phyloP scores from a whole-genome alignment of 495 filamentous ascomycete species.

The Aspergillus carlsbadensis region DNA sequence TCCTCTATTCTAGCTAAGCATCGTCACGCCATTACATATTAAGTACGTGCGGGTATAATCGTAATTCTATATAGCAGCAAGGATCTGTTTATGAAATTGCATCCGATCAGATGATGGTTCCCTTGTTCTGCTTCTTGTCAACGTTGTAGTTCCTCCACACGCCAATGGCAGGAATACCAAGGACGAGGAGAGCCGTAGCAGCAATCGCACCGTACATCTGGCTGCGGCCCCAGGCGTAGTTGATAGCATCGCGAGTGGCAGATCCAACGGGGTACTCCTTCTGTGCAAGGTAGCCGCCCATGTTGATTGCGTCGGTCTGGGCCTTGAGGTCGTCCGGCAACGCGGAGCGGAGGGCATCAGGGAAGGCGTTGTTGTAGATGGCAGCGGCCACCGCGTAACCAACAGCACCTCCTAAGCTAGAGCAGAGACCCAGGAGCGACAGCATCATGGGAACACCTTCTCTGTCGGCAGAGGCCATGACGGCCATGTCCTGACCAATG shows the following conservation, averaged over 20 bases:
- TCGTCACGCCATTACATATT: too few relatives aligned
- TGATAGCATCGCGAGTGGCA: constrained; percentile 53
- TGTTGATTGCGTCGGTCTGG: constrained; percentile 47
- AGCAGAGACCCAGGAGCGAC: constrained; percentile 65
- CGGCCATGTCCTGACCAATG: constrained; percentile 69
- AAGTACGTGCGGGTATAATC: too few relatives aligned
- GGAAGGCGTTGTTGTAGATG: constrained; percentile 69
- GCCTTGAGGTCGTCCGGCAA: constrained; percentile 44
- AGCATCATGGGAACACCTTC: constrained; percentile 71
- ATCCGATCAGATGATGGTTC: constrained; percentile 27
- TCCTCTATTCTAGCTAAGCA: too few relatives aligned
- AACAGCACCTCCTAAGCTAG: constrained; percentile 66
- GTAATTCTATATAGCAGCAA: too few relatives aligned
- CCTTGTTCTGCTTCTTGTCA: constrained; percentile 49
- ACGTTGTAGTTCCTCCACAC: constrained; percentile 49
- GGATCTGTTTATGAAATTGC: not conserved
- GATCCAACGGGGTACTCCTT: constrained; percentile 53
- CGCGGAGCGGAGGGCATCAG: constrained; percentile 42
- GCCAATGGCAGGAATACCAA: constrained; percentile 37
- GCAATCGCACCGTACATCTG: constrained; percentile 60
- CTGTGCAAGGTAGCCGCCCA: constrained; percentile 49
- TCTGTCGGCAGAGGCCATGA: constrained; percentile 63
- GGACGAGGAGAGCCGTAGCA: constrained; percentile 38
- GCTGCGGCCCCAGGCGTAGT: constrained; percentile 57
- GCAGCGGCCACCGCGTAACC: constrained; percentile 63